A percentile compares a stretch with the other conserved stretches of the same genome.
phyloP scores from a whole-genome alignment of 225 moss, liverwort and hornwort species.

The Pleurozium schreberi region DNA sequence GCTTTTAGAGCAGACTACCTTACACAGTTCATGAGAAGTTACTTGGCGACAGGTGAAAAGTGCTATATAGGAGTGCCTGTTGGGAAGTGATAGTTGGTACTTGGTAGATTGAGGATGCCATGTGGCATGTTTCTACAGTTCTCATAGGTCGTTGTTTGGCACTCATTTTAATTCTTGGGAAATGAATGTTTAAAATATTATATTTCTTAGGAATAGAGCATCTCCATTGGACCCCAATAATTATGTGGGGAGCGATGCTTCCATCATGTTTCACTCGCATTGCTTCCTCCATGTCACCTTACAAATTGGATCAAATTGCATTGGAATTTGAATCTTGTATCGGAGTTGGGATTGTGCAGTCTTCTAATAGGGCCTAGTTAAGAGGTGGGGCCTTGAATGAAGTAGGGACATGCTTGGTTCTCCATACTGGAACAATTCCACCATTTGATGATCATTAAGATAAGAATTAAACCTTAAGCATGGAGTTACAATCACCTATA shows the following conservation, averaged over 20 bases:
- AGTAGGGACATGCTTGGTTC: neutral
- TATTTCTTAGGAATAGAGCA: no score
- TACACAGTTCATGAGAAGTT: neutral
- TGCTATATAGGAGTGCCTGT: neutral
- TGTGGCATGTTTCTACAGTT: neutral
- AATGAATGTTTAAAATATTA: no score
- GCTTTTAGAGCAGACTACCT: no score
- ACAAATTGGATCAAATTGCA: neutral
- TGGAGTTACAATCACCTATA: no score
- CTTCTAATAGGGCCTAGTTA: neutral
- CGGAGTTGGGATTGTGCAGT: accelerated
- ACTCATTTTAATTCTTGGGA: neutral
- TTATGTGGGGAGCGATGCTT: accelerated
- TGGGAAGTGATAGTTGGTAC: neutral
- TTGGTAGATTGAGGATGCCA: neutral
- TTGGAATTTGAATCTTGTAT: neutral
- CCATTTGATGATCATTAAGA: accelerated
- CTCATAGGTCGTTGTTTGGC: neutral
- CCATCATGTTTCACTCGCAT: accelerated
- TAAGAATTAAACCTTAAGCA: neutral
- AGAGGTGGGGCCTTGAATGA: accelerated
- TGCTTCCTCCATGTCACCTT: neutral
- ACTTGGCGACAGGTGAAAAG: neutral
- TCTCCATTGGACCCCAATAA: no score
- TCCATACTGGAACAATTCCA: accelerated